Base-by-base conservation (phyloP, 177 flowering plant genomes). In the Vitis hybrid region DNA sequence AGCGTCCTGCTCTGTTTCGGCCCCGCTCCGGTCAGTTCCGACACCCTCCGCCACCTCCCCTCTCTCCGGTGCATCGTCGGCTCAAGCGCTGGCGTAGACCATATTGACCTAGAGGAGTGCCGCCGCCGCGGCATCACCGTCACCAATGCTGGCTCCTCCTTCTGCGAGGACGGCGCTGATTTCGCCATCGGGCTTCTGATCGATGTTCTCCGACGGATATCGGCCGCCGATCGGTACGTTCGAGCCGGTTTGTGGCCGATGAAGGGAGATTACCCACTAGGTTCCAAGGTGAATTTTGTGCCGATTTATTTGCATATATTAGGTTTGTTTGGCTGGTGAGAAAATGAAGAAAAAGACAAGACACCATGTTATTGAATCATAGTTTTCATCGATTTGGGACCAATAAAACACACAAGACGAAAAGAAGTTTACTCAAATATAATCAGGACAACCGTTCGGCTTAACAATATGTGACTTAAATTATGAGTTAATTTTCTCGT, bases 91-190 rank as follows among this genome's bases (percentile, higher is more conserved):
- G 93, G 93, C 65, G 17, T 79, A 10, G 74, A 89, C 69, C 86
- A 87, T 56, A 62, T 89, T 13, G 91, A 89, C 71, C 68, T 87
- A 11, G 49, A 19, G 31, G 84, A 73, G 74, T 87, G 88, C 61
- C 73, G 78, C 53, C 80, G 83, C 31, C 76, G 85, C 2, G 85
- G 87, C 6, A 72, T 87, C 33, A 28, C 65, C 7, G 82, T 87
- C 15, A 70, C 85, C 13, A 75, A 80, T 52, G 79, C 78, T 20
- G 62, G 80, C 58, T 11, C 49, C 18, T 71, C 81, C 3, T 84
- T 76, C 66, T 59, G 78, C 11, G 86, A 74, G 53, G 87, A 87
- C 14, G 84, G 56, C 1, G 88, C 90, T 1, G 87, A 87, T 59
- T 74, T 64, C 15, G 88, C 87, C 0, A 86, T 87, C 14, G 87